These are phyloP conservation scores for Escallonia rubra DNA, from an alignment of 129 eudicot genomes.

Conservation along the genomic window DNA sequence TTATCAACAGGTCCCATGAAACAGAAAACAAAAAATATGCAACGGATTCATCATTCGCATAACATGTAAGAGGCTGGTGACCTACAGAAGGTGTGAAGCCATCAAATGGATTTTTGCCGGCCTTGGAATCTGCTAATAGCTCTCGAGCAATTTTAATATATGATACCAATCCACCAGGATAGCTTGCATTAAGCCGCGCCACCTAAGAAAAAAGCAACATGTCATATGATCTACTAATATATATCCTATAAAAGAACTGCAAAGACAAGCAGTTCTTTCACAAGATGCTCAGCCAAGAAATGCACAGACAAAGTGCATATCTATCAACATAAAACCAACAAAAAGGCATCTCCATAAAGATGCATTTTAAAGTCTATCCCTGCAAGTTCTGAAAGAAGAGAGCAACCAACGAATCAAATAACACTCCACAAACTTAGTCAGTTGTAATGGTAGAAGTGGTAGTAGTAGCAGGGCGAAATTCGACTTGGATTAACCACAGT, in stretches of 20 bases:
- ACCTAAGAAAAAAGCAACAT: constrained; percentile 38
- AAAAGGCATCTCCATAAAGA: not conserved
- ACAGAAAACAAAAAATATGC: not conserved
- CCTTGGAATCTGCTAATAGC: constrained; percentile 90
- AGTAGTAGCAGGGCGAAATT: not conserved
- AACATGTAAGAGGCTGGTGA: constrained; percentile 11
- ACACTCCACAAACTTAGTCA: not conserved
- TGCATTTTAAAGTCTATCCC: not conserved
- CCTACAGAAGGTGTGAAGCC: constrained; percentile 99
- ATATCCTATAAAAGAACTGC: not conserved
- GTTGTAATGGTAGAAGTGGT: not conserved
- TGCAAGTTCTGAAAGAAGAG: not conserved
- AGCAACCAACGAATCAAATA: too few relatives aligned
- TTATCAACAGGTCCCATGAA: not conserved
- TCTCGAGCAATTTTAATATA: constrained; percentile 83
- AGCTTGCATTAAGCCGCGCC: constrained; percentile 70
- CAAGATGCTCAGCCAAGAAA: not conserved
- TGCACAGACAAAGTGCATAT: not conserved
- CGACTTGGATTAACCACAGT: too few relatives aligned
- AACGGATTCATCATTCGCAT: not conserved
- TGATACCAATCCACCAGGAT: constrained; percentile 87
- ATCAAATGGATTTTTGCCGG: constrained; percentile 96
- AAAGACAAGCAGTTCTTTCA: not conserved
- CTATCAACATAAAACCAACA: not conserved
- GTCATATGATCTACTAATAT: not conserved